A percentile compares a stretch with the other conserved stretches of the same genome.
Conservation (phyloP, 208 protist species). For the Kentomonas sorsogonicus region DNA sequence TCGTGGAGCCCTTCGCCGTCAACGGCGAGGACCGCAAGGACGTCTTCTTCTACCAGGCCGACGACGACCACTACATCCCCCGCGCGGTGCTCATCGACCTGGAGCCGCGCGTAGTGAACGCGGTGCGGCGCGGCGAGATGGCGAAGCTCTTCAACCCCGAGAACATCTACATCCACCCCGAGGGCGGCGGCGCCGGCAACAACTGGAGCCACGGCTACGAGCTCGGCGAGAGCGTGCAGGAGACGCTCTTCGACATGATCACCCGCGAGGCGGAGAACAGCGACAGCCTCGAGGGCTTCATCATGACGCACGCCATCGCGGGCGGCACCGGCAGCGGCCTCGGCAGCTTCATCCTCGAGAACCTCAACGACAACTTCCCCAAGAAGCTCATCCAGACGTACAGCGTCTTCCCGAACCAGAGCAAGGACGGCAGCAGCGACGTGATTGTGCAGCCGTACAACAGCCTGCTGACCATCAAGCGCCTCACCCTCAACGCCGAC, state of each 20-base stretch:
- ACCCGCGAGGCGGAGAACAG: constrained; percentile 99
- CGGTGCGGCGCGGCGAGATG: constrained; percentile 90
- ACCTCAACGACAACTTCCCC: constrained; percentile 96
- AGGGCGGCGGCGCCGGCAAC: constrained; percentile 98
- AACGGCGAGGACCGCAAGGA: constrained; percentile 97
- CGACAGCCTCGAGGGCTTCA: constrained; percentile 98
- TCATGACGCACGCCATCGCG: constrained; percentile 98
- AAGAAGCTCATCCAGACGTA: constrained; percentile 99
- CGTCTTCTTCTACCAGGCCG: constrained; percentile 99
- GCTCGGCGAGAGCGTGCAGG: constrained; percentile 85
- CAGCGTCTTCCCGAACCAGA: constrained; percentile 97
- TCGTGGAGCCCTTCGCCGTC: constrained; percentile 93
- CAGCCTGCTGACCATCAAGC: constrained; percentile 98
- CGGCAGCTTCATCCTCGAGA: constrained; percentile 98
- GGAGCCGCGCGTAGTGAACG: constrained; percentile 97
- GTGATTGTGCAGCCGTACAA: constrained; percentile 99
- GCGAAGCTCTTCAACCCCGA: constrained; percentile 98
- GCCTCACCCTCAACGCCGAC: constrained; percentile 96
- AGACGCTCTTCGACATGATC: constrained; percentile 99
- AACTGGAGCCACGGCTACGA: constrained; percentile 98
- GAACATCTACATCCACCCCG: constrained; percentile 96
- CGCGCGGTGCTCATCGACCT: constrained; percentile 98
- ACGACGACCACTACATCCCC: constrained; percentile 99
- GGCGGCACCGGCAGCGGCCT: constrained; percentile 99
- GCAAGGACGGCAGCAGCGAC: constrained; percentile 78